Base-by-base conservation (phyloP, 2,329 filamentous ascomycete genomes). In the Colletotrichum tofieldiae region DNA sequence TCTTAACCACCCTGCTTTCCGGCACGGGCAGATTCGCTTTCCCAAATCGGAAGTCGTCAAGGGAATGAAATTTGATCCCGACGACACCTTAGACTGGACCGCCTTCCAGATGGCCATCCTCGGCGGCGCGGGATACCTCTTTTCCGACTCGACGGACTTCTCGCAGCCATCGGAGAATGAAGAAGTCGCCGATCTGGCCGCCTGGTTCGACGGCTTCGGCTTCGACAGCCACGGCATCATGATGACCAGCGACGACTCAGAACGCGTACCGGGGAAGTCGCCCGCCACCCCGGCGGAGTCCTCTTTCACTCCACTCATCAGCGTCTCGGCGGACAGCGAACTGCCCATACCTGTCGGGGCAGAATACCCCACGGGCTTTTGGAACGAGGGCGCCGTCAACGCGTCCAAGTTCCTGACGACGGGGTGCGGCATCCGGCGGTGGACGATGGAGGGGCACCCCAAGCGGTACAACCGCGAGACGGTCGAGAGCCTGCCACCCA, bases 31-130 rank as follows among this genome's bases (percentile, higher is more conserved):
- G 3, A 89, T 92, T 73, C 84, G 87, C 3, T 79, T 91, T 60
- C 77, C 84, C 63, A 86, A 86, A 75, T 79, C 82, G 3, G 85
- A 88, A 61, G 76, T 84, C 9, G 75, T 79, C 29, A 81, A 76
- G 12, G 79, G 81, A 32, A 75, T 79, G 67, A 83, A 81, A 70
- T 80, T 83, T 9, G 80, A 79, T 26, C 81, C 82, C 39, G 88
- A 89, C 62, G 87, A 87, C 59, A 85, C 83, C 11, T 79, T 91
- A 4, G 89, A 92, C 81, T 91, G 89, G 89, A 90, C 87, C 7
- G 89, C 89, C 4, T 92, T 91, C 77, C 90, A 92, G 79, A 90
- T 91, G 85, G 89, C 90, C 20, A 90, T 91, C 61, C 81, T 88
- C 0, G 89, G 89, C 52, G 88, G 87, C 6, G 86, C 87, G 2